Base-by-base conservation (phyloP, 2,329 filamentous ascomycete species). In the Clonostachys sp. region DNA sequence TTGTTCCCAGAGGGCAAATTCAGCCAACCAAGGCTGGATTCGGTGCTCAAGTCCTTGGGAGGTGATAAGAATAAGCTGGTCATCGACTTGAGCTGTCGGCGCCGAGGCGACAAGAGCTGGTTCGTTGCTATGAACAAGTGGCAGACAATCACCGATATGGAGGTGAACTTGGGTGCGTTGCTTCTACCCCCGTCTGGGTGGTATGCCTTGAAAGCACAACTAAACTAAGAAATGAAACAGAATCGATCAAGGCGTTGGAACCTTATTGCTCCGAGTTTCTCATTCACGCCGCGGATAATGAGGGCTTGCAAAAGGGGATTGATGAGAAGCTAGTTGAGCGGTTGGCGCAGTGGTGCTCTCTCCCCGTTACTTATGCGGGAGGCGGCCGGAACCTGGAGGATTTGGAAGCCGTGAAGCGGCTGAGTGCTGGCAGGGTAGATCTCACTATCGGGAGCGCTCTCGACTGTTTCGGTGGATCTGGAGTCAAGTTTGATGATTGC, bases 101-200 rank as follows among this genome's bases (percentile, higher is more conserved):
- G 84, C 49, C 85, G 84, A 50, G 87, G 78, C 36, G 72, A 75
- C 5, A 75, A 85, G 48, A 85, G 74, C 38, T 99, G 94, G 94
- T 91, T 88, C 59, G 94, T 99, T n/a, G 92, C 94, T 47, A 99
- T 95, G 86, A 89, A 99, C 68, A 95, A 95, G 66, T 99, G 94
- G 94, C 94, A 97, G 75, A 96, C 90, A 2, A 86, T 97, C 48
- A 97, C 94, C 2, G 89, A 96, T 60, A 95, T 96, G 84, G 90
- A 96, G 63, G 83, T 99, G 54, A 92, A 86, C 53, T 75, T 88
- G 76, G 88, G 92, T 91, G 66, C 17, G 9, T 20, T 6, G 13
- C 41, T 10, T 18, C 41, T 42, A 6, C 13, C 18, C 3, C 39
- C 35, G 8, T 34, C n/a, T 41, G 20, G 9, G 4, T 9, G 24